Base-by-base conservation (phyloP, 768 basidiomycete genomes). In the Boletus speciosus region DNA sequence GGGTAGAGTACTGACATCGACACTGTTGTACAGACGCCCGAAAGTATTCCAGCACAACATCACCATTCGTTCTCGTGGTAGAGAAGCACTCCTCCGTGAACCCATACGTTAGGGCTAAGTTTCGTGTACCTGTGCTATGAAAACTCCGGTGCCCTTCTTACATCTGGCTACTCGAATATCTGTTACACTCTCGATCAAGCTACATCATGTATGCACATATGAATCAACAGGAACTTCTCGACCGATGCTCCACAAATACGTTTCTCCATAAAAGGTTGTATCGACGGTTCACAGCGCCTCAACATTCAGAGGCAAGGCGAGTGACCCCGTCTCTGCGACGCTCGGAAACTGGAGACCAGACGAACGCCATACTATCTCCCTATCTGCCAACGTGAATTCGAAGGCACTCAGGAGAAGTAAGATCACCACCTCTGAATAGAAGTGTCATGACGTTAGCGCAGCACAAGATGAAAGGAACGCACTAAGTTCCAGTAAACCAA, bases 301-400 rank as follows among this genome's bases (percentile, higher is more conserved):
- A 16, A 51, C 40, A 23, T 27, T 51, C 31, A 51, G 5, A 27
- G 49, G 49, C 9, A 51, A 42, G 10, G 32, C 39, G 3, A 51
- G 49, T 32, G 23, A 6, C 10, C 40, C 49, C 14, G 49, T 42
- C 14, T 35, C 40, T 7, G 40, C 23, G 16, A 42, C 49, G 41
- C 32, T 51, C 6, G 49, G 49, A 27, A 51, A 51, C 40, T 51
- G 49, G 21, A 51, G 32, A 35, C 49, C 49, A 15, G 49, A 51
- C 25, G 49, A 51, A 25, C 49, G 49, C 49, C 49, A 51, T 25
- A 16, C 21, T 11, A 51, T 42, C 40, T 51, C 40, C 5, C 1
- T 23, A n/a, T 42, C 49, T 12, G 21, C 31, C 16, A 35, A 25
- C 16, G 49, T 35, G 40, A 51, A 42, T 19, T 40, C 25, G 32